Conservation (phyloP, 345 rosid genomes). For the Eucalyptus guilfoylei region DNA sequence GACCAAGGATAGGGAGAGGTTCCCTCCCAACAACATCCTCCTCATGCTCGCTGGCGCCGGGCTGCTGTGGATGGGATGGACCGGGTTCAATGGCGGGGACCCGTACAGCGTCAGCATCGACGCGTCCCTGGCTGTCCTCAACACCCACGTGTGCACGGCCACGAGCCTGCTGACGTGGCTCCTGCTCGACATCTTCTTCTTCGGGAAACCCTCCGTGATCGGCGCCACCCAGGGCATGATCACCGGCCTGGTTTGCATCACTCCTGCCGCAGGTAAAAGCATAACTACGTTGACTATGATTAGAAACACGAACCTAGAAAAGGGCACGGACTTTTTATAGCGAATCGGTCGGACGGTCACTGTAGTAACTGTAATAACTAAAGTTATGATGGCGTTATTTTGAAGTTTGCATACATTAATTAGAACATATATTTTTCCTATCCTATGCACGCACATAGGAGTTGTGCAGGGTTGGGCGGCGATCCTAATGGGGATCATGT, state of each 20-base stretch:
- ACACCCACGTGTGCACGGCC: constrained; percentile 71
- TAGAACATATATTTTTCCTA: background rate
- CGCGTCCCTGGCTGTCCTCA: constrained; percentile 58
- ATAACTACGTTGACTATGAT: background rate
- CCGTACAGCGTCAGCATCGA: constrained; percentile 34
- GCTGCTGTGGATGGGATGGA: constrained; percentile 72
- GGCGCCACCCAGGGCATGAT: constrained; percentile 68
- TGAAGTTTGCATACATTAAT: background rate
- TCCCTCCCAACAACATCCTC: constrained; percentile 54
- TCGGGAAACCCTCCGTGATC: constrained; percentile 50
- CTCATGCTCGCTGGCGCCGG: constrained; percentile 65
- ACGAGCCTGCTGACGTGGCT: constrained; percentile 64
- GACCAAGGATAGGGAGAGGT: constrained; percentile 52
- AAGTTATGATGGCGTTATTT: background rate
- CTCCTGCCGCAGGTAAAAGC: constrained; percentile 40
- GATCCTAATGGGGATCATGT: constrained; percentile 45
- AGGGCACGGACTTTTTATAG: background rate
- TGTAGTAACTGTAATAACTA: background rate
- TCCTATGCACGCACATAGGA: background rate
- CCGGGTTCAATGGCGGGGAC: constrained; percentile 67
- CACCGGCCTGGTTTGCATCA: constrained; percentile 52
- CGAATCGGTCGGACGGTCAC: background rate
- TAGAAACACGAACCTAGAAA: background rate
- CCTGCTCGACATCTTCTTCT: constrained; percentile 51
- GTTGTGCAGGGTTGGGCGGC: constrained; percentile 81